Evolutionary conservation across 1,284 basidiomycete species (phyloP), one percentile per base, ranked within the genome.

Genomic region (Pseudozyma flocculosa): DNA sequence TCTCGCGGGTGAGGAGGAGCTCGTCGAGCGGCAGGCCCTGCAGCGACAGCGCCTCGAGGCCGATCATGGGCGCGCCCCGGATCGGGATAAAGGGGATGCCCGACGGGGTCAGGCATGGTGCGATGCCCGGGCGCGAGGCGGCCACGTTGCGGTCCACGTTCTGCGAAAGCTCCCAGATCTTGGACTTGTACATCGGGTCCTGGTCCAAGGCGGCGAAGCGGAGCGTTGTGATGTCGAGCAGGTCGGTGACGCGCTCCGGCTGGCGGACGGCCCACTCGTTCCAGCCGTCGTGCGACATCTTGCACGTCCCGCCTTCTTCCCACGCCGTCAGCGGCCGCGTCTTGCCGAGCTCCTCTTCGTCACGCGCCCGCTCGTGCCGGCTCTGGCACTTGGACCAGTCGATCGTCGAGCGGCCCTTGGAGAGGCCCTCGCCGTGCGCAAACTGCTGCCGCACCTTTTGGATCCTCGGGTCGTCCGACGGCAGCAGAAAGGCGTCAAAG

Each of bases 61-160:
- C 92, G 15, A 93, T 87, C 85, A 96, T 88, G 3, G 92, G 93
- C n/a, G 93, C 92, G 37, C 93, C 93, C 45, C 92, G 90, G 72
- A 89, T 92, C 26, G 93, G 92, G 72, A 95, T 88, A 76, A 92
- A 96, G 0, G 93, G 90, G 61, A 96, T 96, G 88, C 95, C 95
- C 32, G 89, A 88, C 0, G 92, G 92, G 0, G 92, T 96, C 18
- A 96, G 84, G 78, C 92, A 96, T 1, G 90, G 90, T 54, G 88
- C 90, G 42, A 94, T 88, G 9, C 92, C 92, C 1, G 87, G 82
- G 76, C 86, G 87, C 54, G 84, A 85, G 0, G 88, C 87, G 4
- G 88, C 89, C 37, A 87, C 90, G 39, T 88, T 89, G 15, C 92
- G 85, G 44, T 78, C 79, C 23, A 96, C 93, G 67, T 96, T 96